Evolutionary conservation across 495 filamentous ascomycete genomes (phyloP), one percentile per base, ranked within the genome.

Genomic region (Tuber brumale): DNA sequence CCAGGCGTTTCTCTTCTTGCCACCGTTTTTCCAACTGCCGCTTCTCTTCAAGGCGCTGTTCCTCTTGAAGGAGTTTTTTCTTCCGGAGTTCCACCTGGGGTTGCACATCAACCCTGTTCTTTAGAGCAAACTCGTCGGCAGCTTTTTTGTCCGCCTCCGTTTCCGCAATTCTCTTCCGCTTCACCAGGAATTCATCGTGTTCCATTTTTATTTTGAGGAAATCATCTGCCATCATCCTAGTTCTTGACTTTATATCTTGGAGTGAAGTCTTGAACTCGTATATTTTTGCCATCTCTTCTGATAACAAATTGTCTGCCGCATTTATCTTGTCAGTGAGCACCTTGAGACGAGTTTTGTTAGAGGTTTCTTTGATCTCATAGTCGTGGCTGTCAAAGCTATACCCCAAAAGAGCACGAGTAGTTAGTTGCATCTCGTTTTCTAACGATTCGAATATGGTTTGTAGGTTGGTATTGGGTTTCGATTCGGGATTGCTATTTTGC

Each of bases 201-300:
- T 66, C 27, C 27, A 35, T 37, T 71, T 66, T 41, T 27, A 16
- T 77, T 41, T 70, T 70, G 37, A 16, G 45, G 39, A 9, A 16
- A 42, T 23, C 21, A n/a, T 23, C n/a, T 44, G 19, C 43, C 51
- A 39, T 41, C 70, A 46, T 74, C 70, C n/a, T 51, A 35, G 39
- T 70, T 44, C 61, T 66, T 66, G 57, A 66, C 69, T 44, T 77
- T 77, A 75, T 74, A 66, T 66, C 27, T 35, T 66, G 12, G 18
- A 66, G 57, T 0, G 31, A 66, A 18, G 27, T 31, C 57, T 35
- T 66, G 57, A 66, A 66, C 27, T 66, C 27, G 57, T 66, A 19
- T 4, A 66, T 66, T 18, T 66, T 66, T 18, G 14, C 10, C 27
- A 35, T 66, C 27, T 66, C 57, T 27, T 18, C 57, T 35, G 31